Evolutionary conservation across 2,329 filamentous ascomycete species (phyloP).

Genomic region (Ophiostoma angusticollis): DNA sequence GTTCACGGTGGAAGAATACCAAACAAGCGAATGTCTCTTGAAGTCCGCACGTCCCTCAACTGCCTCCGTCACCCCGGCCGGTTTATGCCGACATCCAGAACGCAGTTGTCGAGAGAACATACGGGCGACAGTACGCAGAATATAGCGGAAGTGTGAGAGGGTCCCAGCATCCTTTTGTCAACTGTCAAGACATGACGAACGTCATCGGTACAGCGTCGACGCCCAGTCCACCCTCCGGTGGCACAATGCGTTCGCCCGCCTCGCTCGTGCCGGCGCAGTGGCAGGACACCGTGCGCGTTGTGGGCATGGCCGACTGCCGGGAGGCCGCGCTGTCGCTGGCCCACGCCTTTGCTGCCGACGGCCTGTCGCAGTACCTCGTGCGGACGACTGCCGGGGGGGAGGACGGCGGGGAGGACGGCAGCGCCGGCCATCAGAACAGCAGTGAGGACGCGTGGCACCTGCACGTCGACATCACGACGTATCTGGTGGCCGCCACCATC

Average conservation of each 20-base stretch:
- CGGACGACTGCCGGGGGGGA: slow-evolving; percentile 43
- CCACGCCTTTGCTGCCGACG: slow-evolving; percentile 64
- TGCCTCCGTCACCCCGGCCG: slow-evolving; percentile 43
- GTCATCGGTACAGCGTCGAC: slow-evolving; percentile 19
- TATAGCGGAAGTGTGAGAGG: too few species aligned
- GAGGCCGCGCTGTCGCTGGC: slow-evolving; percentile 60
- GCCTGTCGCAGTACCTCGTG: slow-evolving; percentile 62
- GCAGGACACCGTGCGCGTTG: slow-evolving; percentile 46
- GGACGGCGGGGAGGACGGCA: slow-evolving; percentile 37
- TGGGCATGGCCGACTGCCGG: slow-evolving; percentile 55
- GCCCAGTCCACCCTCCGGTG: too few species aligned
- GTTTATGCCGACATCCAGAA: slow-evolving; percentile 45
- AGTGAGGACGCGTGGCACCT: slow-evolving; percentile 62
- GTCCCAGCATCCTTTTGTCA: too few species aligned
- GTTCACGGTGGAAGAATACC: neutral
- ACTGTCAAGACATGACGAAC: slow-evolving; percentile 37
- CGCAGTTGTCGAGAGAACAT: slow-evolving; percentile 40
- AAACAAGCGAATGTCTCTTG: slow-evolving; percentile 41
- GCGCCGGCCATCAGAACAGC: neutral
- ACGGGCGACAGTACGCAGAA: slow-evolving; percentile 44
- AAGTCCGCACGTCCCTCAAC: slow-evolving; percentile 41
- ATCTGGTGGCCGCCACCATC: slow-evolving; percentile 63
- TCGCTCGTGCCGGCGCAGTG: slow-evolving; percentile 41
- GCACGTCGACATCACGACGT: slow-evolving; percentile 65
- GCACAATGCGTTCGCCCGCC: too few species aligned